Conservation (phyloP, 176 grass and related monocot species). For the Hordeum vulgare region MorexV3_pseudomolecules_assembly NC_058524.1:106522204-106522703, state of each 20-base stretch:
- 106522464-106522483: neutral
- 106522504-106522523: neutral
- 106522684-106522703: slow-evolving; percentile 23
- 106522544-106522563: neutral
- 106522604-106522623: slow-evolving; percentile 23
- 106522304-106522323: neutral
- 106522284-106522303: neutral
- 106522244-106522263: neutral
- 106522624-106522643: neutral
- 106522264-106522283: neutral
- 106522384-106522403: neutral
- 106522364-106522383: neutral
- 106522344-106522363: neutral
- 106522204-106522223: neutral
- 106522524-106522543: neutral
- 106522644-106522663: slow-evolving; percentile 20
- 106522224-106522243: neutral
- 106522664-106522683: slow-evolving; percentile 37
- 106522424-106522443: neutral
- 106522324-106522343: neutral
- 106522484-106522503: neutral
- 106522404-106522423: neutral
- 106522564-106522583: slow-evolving; percentile 35
- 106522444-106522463: neutral
- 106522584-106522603: slow-evolving; percentile 27